These are phyloP conservation scores for Kalmusia sp. DNA, from an alignment of 2,329 filamentous ascomycete species.

Conservation along the genomic window DNA sequence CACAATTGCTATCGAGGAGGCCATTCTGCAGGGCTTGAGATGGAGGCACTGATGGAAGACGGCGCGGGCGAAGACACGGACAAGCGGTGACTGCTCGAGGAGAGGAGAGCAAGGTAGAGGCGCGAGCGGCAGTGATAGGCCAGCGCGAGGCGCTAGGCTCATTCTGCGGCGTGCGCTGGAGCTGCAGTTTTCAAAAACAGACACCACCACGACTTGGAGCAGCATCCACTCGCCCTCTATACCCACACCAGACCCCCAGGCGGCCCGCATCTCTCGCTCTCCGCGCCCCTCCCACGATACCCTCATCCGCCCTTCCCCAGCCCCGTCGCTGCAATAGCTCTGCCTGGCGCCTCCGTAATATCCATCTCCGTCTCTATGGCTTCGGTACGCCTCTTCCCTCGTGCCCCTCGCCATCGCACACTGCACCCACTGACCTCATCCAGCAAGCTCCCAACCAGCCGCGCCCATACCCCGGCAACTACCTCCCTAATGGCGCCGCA, in stretches of 20 bases:
- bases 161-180: slow-evolving; percentile 16
- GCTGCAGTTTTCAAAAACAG: slow-evolving; percentile 39
- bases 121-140: slow-evolving; percentile 18
- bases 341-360: slow-evolving; percentile 18
- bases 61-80: neutral
- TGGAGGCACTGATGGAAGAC: neutral
- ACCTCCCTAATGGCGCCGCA: slow-evolving; percentile 56
- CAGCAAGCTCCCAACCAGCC: slow-evolving; percentile 60
- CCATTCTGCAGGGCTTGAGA: neutral
- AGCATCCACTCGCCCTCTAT: slow-evolving; percentile 16
- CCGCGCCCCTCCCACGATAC: neutral
- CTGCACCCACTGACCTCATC: slow-evolving; percentile 27
- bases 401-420: slow-evolving; percentile 11
- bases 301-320: neutral
- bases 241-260: slow-evolving; percentile 7
- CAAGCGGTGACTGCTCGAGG: neutral
- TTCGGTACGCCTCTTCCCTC: slow-evolving; percentile 36
- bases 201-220: slow-evolving; percentile 25
- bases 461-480: slow-evolving; percentile 57
- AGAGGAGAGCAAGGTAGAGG: neutral
- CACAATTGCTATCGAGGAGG: neutral
- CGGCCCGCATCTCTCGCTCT: slow-evolving; percentile 10
- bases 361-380: slow-evolving; percentile 36
- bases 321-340: slow-evolving; percentile 19
- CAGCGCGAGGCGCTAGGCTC: slow-evolving; percentile 10